phyloP scores from a whole-genome alignment of 495 filamentous ascomycete genomes.

The Usnea hakonensis region DNA sequence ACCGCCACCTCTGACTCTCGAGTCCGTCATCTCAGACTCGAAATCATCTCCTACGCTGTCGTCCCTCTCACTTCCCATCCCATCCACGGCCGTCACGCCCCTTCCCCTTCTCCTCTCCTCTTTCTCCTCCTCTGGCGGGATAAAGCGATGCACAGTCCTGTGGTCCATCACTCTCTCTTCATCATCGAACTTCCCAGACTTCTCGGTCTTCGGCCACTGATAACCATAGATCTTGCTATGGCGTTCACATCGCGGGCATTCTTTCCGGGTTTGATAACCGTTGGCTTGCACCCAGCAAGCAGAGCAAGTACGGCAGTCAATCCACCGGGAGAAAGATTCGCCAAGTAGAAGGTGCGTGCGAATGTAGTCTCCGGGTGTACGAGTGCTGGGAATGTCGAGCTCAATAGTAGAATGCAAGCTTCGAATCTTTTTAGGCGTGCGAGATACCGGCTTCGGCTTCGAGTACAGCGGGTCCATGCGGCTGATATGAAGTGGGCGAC shows the following conservation, averaged over 20 bases:
- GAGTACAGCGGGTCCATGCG: not conserved
- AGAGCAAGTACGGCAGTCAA: conserved; percentile 75
- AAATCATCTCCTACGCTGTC: conserved; percentile 16
- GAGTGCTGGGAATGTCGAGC: conserved; percentile 34
- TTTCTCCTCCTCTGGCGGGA: conserved; percentile 58
- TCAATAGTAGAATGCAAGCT: conserved; percentile 39
- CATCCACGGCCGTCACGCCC: conserved; percentile 26
- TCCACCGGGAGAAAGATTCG: conserved; percentile 70
- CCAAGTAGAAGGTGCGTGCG: conserved; percentile 64
- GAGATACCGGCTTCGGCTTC: not conserved
- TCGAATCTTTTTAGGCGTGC: conserved; percentile 21
- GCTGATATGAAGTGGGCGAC: conserved; percentile 14
- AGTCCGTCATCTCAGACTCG: conserved; percentile 11
- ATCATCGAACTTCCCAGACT: conserved; percentile 58
- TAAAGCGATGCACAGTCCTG: conserved; percentile 60
- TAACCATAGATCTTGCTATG: conserved; percentile 95
- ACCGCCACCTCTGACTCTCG: conserved; percentile 5
- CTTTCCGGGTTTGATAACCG: conserved; percentile 72
- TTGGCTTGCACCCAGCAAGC: conserved; percentile 77
- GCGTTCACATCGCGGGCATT: conserved; percentile 87
- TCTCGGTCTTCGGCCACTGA: conserved; percentile 90
- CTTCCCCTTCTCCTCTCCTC: conserved; percentile 44
- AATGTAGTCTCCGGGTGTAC: conserved; percentile 69
- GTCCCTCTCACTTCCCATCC: conserved; percentile 11
- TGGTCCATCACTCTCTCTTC: conserved; percentile 73